Evolutionary conservation across 352 stramenopile genomes (phyloP).

Genomic region (Blastocystis sp.): DNA sequence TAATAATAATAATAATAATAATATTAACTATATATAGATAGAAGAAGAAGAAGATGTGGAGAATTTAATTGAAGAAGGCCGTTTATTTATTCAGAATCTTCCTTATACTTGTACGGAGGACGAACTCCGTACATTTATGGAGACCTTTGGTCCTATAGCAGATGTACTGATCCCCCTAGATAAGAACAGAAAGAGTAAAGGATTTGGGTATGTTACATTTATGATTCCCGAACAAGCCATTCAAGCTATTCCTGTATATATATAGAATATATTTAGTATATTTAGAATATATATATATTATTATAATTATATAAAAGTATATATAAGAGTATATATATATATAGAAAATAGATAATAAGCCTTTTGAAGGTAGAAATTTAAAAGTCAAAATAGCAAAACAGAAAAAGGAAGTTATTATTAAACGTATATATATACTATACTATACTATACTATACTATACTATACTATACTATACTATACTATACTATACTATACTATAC

Average conservation of each 20-base stretch:
- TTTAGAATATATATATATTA: too few relatives aligned
- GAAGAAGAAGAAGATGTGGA: conserved; percentile 6
- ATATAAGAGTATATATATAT: too few relatives aligned
- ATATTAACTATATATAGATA: background rate
- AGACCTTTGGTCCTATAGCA: conserved; percentile 58
- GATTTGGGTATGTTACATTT: conserved; percentile 87
- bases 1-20: conserved; percentile 18
- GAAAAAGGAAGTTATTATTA: conserved; percentile 48
- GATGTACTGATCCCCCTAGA: conserved; percentile 86
- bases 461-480: conserved; percentile 1
- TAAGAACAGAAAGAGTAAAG: conserved; percentile 75
- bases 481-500: too few relatives aligned
- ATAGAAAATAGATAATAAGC: conserved; percentile 60
- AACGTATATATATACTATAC: too few relatives aligned
- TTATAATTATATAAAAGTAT: too few relatives aligned
- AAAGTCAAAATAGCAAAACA: conserved; percentile 71
- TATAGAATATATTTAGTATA: too few relatives aligned
- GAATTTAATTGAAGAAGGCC: conserved; percentile 39
- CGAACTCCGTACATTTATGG: conserved; percentile 72
- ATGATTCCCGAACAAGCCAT: conserved; percentile 66
- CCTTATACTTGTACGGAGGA: conserved; percentile 82
- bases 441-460: background rate
- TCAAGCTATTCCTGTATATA: too few relatives aligned
- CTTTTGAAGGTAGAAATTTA: conserved; percentile 81
- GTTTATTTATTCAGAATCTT: conserved; percentile 88